Evolutionary conservation across 768 basidiomycete genomes (phyloP), one percentile per base, ranked within the genome.

Genomic region (Leccinellum luteum): DNA sequence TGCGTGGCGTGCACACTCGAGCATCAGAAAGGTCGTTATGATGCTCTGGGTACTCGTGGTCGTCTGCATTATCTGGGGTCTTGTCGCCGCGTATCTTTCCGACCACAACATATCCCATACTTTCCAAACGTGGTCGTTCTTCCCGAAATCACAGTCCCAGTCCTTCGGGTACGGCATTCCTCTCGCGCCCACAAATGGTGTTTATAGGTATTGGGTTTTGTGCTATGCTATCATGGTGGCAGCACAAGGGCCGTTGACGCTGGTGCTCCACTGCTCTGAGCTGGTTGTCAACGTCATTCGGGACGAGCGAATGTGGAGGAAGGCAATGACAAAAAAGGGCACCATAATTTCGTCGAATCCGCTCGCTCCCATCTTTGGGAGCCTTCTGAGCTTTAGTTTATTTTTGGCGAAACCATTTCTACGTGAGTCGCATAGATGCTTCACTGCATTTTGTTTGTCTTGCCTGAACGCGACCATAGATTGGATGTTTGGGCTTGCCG

Each of bases 401-500:
- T 55, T 71, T 4, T 1, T 53, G 8, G 55, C 59, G 21, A 73
- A 71, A 32, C 67, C 67, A 10, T 6, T 73, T 13, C n/a, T 71
- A 8, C 70, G 69, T 72, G 38, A 60, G 70, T 62, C 10, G 19
- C n/a, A 25, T 32, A 7, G 1, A 2, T 17, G 8, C 25, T 27
- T 25, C n/a, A 19, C n/a, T 15, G 6, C 23, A 15, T 7, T 32
- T 41, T 31, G 12, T 19, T 31, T 27, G 6, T 23, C 49, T 7
- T 34, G 17, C 52, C 21, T 55, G 49, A 52, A 30, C 12, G 17
- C 21, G 41, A 2, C 15, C 21, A 10, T 44, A 71, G 70, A 71
- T 51, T 69, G 69, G 71, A 71, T 73, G 71, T 64, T 73, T 34
- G 69, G 69, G 10, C 66, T 73, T 25, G 64, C 64, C 7, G 57